A percentile compares a stretch with the other conserved stretches of the same genome.
Evolutionary conservation across 768 basidiomycete species (phyloP).

Genomic region (Boletus pseudo-olivaceus): DNA sequence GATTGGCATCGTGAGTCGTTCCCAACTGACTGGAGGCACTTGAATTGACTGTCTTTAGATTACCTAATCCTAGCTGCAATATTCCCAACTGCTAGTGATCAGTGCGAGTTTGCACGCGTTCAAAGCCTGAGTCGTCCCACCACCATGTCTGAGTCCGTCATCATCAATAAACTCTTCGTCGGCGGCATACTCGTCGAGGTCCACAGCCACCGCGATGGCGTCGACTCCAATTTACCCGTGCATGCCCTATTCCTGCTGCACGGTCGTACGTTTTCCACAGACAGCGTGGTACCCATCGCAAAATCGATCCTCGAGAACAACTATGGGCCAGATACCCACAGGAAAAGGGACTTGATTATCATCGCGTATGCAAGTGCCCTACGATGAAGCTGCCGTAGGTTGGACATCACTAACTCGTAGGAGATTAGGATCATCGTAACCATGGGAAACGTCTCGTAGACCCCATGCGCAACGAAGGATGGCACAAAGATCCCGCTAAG

Average conservation of each 20-base stretch:
- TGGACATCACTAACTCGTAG: neutral
- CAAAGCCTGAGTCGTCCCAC: neutral
- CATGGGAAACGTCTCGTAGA: slow-evolving; percentile 29
- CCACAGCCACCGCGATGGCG: slow-evolving; percentile 18
- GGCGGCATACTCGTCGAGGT: slow-evolving; percentile 28
- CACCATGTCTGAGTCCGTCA: slow-evolving; percentile 18
- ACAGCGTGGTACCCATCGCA: slow-evolving; percentile 14
- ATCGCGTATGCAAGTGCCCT: slow-evolving; percentile 25
- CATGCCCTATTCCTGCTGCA: slow-evolving; percentile 29
- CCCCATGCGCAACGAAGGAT: slow-evolving; percentile 21
- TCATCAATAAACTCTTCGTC: slow-evolving; percentile 13
- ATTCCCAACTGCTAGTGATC: neutral
- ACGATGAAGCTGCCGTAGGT: neutral
- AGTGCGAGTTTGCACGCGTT: neutral
- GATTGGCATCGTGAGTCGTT: neutral
- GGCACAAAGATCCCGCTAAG: slow-evolving; percentile 21
- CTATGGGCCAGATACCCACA: slow-evolving; percentile 12
- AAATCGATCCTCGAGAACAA: slow-evolving; percentile 20
- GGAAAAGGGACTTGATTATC: slow-evolving; percentile 27
- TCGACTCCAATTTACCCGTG: slow-evolving; percentile 20
- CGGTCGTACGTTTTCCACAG: slow-evolving; percentile 19
- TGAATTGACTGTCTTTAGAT: neutral
- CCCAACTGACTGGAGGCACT: neutral
- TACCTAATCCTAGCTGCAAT: neutral
- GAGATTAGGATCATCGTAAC: slow-evolving; percentile 30